Conservation (phyloP, 2,329 filamentous ascomycete species). For the Xylogone sp. region DNA sequence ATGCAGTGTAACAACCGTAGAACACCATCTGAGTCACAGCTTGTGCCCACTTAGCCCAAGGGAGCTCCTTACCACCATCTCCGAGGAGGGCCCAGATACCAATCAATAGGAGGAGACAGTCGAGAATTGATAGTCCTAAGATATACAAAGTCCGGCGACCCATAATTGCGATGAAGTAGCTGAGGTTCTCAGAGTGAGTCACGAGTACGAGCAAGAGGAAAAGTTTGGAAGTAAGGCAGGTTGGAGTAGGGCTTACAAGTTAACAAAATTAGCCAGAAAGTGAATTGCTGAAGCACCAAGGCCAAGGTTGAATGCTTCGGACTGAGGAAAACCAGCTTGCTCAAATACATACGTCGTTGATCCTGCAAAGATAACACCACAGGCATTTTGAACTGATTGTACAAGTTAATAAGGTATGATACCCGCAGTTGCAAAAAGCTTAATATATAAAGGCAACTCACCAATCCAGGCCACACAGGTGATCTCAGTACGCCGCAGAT, state of each 20-base stretch:
- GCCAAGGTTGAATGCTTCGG: constrained; percentile 45
- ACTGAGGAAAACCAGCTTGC: constrained; percentile 44
- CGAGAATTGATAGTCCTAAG: constrained; percentile 52
- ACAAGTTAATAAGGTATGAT: background rate
- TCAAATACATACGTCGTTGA: constrained; percentile 58
- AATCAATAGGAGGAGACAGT: constrained; percentile 48
- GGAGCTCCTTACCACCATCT: background rate
- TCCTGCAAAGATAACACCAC: constrained; percentile 59
- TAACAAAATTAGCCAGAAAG: background rate
- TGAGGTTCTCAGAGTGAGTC: constrained; percentile 49
- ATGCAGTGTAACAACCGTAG: constrained; percentile 79
- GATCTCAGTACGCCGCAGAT: constrained; percentile 52
- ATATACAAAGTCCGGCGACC: constrained; percentile 60
- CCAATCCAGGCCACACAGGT: constrained; percentile 46
- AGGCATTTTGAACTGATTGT: constrained; percentile 32
- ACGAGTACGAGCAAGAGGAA: constrained; percentile 28
- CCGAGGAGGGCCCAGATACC: constrained; percentile 44
- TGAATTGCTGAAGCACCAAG: constrained; percentile 30
- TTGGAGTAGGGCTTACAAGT: background rate
- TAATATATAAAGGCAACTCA: constrained; percentile 22
- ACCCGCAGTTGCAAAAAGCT: background rate
- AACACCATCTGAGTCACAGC: constrained; percentile 50
- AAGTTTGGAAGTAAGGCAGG: background rate
- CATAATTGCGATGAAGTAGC: constrained; percentile 69
- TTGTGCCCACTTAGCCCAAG: background rate